Conservation (phyloP, 345 rosid genomes). For the Combretum micranthum region DNA sequence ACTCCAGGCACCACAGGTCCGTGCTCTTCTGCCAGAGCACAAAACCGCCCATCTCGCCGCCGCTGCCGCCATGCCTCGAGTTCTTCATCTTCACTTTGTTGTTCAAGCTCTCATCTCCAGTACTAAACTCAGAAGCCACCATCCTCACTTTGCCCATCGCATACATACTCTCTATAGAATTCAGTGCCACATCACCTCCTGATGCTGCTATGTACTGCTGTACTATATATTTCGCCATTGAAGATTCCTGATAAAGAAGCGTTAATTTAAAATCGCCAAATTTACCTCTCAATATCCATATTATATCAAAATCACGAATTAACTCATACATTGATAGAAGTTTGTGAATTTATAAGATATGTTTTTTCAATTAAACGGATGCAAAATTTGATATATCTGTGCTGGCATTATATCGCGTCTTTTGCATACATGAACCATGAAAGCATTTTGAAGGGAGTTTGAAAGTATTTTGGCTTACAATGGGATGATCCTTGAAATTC, state of each 20-base stretch:
- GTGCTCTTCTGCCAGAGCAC: constrained; percentile 88
- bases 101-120: constrained; percentile 51
- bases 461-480: constrained; percentile 33
- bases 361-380: too few relatives aligned
- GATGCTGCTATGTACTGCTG: constrained; percentile 83
- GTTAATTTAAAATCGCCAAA: not conserved
- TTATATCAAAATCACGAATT: not conserved
- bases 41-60: constrained; percentile 83
- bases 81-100: constrained; percentile 42
- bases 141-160: constrained; percentile 96
- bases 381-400: too few relatives aligned
- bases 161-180: constrained; percentile 63
- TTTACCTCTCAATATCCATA: not conserved
- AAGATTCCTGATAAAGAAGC: constrained; percentile 43
- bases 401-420: too few relatives aligned
- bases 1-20: constrained; percentile 84
- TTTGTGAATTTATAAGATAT: too few relatives aligned
- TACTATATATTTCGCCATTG: constrained; percentile 91
- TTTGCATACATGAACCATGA: too few relatives aligned
- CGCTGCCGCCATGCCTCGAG: constrained; percentile 28
- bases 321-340: not conserved
- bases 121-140: constrained; percentile 69
- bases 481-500: constrained; percentile 10
- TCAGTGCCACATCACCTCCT: constrained; percentile 73
- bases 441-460: too few relatives aligned